Base-by-base conservation (phyloP, 1,284 basidiomycete species). In the Fistulina hepatica region DNA sequence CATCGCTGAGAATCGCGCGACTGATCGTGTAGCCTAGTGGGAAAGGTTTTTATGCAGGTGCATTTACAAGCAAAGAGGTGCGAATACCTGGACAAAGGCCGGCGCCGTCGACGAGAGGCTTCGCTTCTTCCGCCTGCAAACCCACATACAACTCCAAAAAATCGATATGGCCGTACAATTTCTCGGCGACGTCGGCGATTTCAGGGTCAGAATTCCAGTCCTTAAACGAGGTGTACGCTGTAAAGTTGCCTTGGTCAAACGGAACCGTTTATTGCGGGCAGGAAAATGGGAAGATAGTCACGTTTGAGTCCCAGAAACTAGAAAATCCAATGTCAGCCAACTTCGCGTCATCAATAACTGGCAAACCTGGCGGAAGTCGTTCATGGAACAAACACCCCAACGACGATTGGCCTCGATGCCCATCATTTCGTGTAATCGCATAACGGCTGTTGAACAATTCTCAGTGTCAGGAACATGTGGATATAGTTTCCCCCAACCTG, bases 341-440 rank as follows among this genome's bases (percentile, higher is more conserved):
- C 3, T 0, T 19, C n/a, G 10, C 10, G 8, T 4, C 16, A 16
- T 10, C 13, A 16, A 11, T 40, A 34, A 13, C 6, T 30, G 10
- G 39, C 20, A 21, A 9, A 73, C 76, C 64, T 71, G 73, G 41
- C 86, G 69, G 61, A 91, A 91, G 49, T 92, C 88, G 50, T 92
- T 92, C 47, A 92, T 55, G 3, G 81, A 80, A 53, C 85, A 90
- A 23, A 80, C 73, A 32, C 83, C 82, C 86, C 86, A 91, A n/a
- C 56, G 51, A 19, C 86, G 68, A 48, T 74, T 81, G 45, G 81
- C 69, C 49, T 82, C 75, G 41, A 90, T 85, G 35, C 83, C 81
- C 75, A 91, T 81, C 32, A 88, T 69, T 54, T 90, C 86, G 44
- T 88, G 73, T 19, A 88, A 57, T 38, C 73, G 74, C 76, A 92